Evolutionary conservation across 2,329 filamentous ascomycete genomes (phyloP).

Genomic region (Fusarium sp.): DNA sequence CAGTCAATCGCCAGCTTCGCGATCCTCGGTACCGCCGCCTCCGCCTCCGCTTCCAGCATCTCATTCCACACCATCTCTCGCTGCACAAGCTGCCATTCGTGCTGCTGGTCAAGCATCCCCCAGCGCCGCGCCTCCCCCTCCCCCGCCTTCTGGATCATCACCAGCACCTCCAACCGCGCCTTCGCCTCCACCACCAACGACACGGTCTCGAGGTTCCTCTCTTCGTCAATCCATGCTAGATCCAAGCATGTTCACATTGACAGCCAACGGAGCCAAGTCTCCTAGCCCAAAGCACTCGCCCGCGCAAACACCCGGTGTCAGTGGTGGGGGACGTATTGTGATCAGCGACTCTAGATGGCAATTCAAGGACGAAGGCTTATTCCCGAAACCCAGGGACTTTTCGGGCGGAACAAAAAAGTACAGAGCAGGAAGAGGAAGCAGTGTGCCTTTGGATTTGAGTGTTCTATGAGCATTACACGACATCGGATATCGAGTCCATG

Average conservation of each 20-base stretch:
- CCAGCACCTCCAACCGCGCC: constrained; percentile 54
- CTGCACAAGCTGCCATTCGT: too few relatives aligned
- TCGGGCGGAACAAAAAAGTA: constrained; percentile 81
- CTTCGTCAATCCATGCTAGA: constrained; percentile 76
- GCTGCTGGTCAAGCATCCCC: too few relatives aligned
- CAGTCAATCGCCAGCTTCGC: too few relatives aligned
- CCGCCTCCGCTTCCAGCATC: too few relatives aligned
- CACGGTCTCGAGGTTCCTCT: constrained; percentile 60
- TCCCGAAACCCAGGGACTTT: constrained; percentile 90
- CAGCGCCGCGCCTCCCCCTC: too few relatives aligned
- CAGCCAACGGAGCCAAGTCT: constrained; percentile 70
- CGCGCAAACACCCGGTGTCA: constrained; percentile 47
- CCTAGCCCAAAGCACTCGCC: constrained; percentile 59
- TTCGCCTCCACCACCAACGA: constrained; percentile 55
- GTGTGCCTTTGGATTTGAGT: constrained; percentile 88
- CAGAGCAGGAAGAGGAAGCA: constrained; percentile 91
- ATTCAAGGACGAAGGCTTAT: constrained; percentile 83
- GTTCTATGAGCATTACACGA: constrained; percentile 57
- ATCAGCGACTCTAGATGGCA: constrained; percentile 87
- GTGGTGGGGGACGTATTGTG: constrained; percentile 59
- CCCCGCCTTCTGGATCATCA: constrained; percentile 50
- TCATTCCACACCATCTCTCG: too few relatives aligned
- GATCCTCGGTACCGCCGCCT: too few relatives aligned
- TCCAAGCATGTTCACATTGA: constrained; percentile 80
- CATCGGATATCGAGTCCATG: constrained; percentile 26